Percentiles rank a stretch among this genome's conserved stretches.
These are phyloP conservation scores for Sporothrix dimorphospora DNA, from an alignment of 2,329 filamentous ascomycete species.

Conservation along the genomic window DNA sequence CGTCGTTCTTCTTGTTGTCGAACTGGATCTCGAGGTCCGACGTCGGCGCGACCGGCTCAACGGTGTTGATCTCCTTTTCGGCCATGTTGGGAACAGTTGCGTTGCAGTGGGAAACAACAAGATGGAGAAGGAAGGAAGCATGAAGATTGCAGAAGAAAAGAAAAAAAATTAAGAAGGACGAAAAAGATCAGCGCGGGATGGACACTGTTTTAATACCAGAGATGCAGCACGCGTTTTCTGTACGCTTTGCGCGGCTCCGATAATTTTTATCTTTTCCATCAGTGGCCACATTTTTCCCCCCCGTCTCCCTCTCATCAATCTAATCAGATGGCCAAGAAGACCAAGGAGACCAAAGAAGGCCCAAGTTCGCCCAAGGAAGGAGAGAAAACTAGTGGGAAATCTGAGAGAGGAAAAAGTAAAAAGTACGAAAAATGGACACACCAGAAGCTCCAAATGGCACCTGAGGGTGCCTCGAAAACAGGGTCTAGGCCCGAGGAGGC, in stretches of 20 bases:
- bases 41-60: background rate
- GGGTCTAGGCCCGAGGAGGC: background rate
- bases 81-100: background rate
- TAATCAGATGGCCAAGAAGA: constrained; percentile 20
- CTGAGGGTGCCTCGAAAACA: background rate
- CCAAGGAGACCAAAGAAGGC: background rate
- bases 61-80: constrained; percentile 3
- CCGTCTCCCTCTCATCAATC: constrained; percentile 11
- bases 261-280: background rate
- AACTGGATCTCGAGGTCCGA: background rate
- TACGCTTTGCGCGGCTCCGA: background rate
- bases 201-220: background rate
- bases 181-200: background rate
- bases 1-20: background rate
- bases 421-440: background rate
- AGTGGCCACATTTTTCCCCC: too few species aligned
- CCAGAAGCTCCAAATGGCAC: background rate
- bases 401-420: too few species aligned
- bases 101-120: background rate
- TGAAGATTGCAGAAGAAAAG: background rate
- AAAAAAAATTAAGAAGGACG: background rate
- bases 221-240: background rate
- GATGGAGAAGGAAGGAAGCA: background rate
- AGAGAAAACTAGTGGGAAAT: background rate
- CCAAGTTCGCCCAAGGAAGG: background rate